Percentiles rank a stretch among this genome's conserved stretches.
Conservation (phyloP, 805 yeast species). For the Candida coleopterorum region DNA sequence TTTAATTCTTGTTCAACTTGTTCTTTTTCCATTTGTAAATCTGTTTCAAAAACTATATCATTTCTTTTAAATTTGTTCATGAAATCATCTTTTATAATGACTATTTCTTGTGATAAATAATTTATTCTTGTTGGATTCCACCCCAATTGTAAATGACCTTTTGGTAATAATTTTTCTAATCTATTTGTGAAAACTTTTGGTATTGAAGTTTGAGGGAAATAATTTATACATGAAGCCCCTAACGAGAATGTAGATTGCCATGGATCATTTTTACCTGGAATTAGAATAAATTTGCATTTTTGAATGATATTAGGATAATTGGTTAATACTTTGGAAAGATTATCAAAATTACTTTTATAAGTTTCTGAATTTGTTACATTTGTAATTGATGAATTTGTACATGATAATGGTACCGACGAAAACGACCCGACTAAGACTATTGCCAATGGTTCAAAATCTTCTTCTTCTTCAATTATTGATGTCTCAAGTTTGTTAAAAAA, state of each 20-base stretch:
- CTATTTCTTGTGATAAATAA: conserved; percentile 81
- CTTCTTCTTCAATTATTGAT: conserved; percentile 25
- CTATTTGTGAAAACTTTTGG: conserved; percentile 71
- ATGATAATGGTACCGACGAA: conserved; percentile 56
- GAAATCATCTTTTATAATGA: conserved; percentile 66
- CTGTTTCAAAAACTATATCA: conserved; percentile 51
- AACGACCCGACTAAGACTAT: conserved; percentile 85
- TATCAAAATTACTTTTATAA: conserved; percentile 68
- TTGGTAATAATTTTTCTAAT: conserved; percentile 44
- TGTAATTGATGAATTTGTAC: conserved; percentile 46
- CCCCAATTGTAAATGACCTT: conserved; percentile 25
- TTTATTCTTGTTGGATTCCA: conserved; percentile 81
- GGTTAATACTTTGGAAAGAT: conserved; percentile 61
- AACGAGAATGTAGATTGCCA: conserved; percentile 74
- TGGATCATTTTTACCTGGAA: conserved; percentile 92
- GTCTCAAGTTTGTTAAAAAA: conserved; percentile 50
- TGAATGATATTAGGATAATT: conserved; percentile 51
- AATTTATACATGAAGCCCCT: conserved; percentile 40
- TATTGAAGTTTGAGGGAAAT: conserved; percentile 61
- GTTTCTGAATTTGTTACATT: conserved; percentile 47
- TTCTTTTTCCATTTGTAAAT: conserved; percentile 18
- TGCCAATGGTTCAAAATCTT: conserved; percentile 54
- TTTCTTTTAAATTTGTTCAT: conserved; percentile 68
- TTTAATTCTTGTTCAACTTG: conserved; percentile 14
- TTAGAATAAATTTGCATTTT: conserved; percentile 56